phyloP scores from a whole-genome alignment of 345 rosid species.

The Gossypium turneri region DNA sequence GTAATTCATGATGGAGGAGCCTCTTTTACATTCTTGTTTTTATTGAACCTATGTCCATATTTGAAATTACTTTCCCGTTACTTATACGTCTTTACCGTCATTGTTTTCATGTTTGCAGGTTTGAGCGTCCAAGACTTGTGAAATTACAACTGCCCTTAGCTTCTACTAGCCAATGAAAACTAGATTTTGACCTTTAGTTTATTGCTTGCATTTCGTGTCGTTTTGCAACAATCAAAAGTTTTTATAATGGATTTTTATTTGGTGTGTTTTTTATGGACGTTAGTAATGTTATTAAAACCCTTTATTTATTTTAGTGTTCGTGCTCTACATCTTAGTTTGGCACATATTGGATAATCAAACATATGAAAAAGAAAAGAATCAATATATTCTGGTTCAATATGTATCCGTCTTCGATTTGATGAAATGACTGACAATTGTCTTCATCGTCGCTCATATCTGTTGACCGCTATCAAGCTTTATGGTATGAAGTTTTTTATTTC shows the following conservation, averaged over 20 bases:
- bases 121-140: constrained; percentile 74
- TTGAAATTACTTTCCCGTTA: background rate
- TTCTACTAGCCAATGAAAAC: background rate
- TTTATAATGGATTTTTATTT: background rate
- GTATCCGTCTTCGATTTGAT: no score
- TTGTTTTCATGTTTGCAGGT: constrained; percentile 43
- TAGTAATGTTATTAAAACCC: background rate
- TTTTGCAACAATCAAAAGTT: constrained; percentile 10
- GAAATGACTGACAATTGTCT: no score
- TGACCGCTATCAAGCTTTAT: no score
- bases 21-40: background rate
- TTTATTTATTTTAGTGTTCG: background rate
- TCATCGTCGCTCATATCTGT: no score
- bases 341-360: no score
- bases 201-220: background rate
- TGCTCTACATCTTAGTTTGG: background rate
- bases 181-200: background rate
- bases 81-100: background rate
- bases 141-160: constrained; percentile 11
- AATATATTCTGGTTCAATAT: no score
- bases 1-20: constrained; percentile 20
- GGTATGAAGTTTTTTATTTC: no score
- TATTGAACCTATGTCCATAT: background rate
- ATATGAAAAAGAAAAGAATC: no score
- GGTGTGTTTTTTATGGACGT: background rate